A percentile compares a stretch with the other conserved stretches of the same genome.
Conservation (phyloP, 768 basidiomycete genomes). For the Vararia minispora region DNA sequence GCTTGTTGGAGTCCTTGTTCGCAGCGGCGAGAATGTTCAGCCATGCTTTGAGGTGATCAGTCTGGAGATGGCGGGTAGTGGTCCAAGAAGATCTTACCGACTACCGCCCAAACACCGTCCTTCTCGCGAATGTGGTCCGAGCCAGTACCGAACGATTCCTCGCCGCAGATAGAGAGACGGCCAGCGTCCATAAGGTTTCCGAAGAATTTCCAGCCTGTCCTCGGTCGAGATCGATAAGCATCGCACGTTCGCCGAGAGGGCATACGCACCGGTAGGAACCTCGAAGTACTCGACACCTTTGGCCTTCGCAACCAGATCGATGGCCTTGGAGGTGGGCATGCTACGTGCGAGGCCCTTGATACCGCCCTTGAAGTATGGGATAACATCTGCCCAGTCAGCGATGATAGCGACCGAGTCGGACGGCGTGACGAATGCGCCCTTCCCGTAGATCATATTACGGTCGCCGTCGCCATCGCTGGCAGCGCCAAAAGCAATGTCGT, state of each 20-base stretch:
- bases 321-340: constrained; percentile 97
- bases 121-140: constrained; percentile 99
- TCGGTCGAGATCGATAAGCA: too few species aligned
- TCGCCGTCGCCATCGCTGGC: constrained; percentile 98
- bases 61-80: too few species aligned
- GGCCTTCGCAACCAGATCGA: constrained; percentile 90
- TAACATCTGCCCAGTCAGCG: constrained; percentile 88
- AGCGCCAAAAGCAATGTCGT: constrained; percentile 85
- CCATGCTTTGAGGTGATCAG: too few species aligned
- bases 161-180: constrained; percentile 93
- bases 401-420: constrained; percentile 98
- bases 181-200: constrained; percentile 99
- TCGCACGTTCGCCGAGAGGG: too few species aligned
- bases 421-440: constrained; percentile 95
- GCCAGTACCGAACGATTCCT: constrained; percentile 99
- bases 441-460: constrained; percentile 99
- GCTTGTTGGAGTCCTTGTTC: constrained; percentile 61
- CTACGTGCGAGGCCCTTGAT: constrained; percentile 92
- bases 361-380: constrained; percentile 89
- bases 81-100: constrained; percentile 49
- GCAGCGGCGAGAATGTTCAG: constrained; percentile 92
- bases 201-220: constrained; percentile 98
- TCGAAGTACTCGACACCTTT: constrained; percentile 91
- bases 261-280: constrained; percentile 86
- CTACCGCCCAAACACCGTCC: constrained; percentile 95